phyloP scores from a whole-genome alignment of 2,329 filamentous ascomycete genomes.

The Aspergillus sp. region DNA sequence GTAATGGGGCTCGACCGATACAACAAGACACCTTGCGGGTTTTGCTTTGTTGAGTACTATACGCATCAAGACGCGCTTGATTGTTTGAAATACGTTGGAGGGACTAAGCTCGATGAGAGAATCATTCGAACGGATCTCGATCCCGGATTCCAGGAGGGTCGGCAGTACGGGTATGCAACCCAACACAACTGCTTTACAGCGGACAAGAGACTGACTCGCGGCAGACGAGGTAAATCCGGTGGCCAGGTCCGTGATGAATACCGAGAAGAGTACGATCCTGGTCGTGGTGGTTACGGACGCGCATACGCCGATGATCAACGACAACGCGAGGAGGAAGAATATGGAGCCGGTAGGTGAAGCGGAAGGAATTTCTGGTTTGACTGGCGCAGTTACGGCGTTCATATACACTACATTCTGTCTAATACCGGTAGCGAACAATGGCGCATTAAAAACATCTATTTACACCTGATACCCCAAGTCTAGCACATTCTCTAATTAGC shows the following conservation, averaged over 20 bases:
- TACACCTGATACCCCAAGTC: conserved; percentile 29
- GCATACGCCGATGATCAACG: conserved; percentile 67
- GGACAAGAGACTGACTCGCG: conserved; percentile 1
- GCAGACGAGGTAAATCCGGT: conserved; percentile 80
- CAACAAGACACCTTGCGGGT: conserved; percentile 96
- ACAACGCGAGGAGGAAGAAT: conserved; percentile 59
- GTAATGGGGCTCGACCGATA: conserved; percentile 97
- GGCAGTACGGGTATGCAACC: conserved; percentile 74
- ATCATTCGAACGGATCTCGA: conserved; percentile 95
- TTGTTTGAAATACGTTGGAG: conserved; percentile 97
- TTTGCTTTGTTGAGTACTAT: conserved; percentile 99
- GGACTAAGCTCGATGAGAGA: conserved; percentile 95
- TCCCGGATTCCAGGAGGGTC: conserved; percentile 91
- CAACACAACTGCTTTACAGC: neutral
- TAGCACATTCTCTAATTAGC: conserved; percentile 15
- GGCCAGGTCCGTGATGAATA: conserved; percentile 98
- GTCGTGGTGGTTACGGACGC: conserved; percentile 83
- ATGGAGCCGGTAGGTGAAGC: conserved; percentile 54
- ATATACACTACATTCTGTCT: conserved; percentile 28
- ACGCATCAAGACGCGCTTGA: conserved; percentile 95
- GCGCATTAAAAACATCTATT: conserved; percentile 19
- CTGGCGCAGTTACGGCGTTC: conserved; percentile 35
- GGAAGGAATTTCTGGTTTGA: conserved; percentile 13
- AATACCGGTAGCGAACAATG: conserved; percentile 26
- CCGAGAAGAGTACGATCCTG: conserved; percentile 93